Conservation (phyloP, 352 stramenopile species). For the Discostella stelligera region DNA sequence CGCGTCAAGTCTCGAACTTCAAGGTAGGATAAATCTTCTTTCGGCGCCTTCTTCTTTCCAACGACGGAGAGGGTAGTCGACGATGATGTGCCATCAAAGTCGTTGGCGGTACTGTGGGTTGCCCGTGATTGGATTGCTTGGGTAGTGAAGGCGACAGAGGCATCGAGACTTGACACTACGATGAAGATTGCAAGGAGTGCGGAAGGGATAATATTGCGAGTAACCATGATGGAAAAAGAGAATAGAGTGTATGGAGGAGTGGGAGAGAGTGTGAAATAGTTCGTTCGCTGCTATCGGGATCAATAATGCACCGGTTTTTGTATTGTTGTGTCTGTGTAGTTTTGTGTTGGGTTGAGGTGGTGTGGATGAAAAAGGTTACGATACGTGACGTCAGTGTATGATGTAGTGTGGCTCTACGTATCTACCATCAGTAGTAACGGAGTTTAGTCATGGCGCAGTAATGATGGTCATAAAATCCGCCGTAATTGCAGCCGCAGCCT, state of each 20-base stretch:
- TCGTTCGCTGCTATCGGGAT: neutral
- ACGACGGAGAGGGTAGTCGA: slow-evolving; percentile 27
- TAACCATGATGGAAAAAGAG: slow-evolving; percentile 21
- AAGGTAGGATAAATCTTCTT: slow-evolving; percentile 72
- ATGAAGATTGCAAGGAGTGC: slow-evolving; percentile 20
- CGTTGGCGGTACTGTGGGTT: neutral
- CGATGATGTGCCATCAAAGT: slow-evolving; percentile 5
- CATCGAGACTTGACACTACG: slow-evolving; percentile 19
- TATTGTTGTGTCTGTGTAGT: too few species aligned
- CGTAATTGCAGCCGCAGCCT: slow-evolving; percentile 1
- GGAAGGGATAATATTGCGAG: slow-evolving; percentile 17
- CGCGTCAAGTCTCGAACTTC: slow-evolving; percentile 77
- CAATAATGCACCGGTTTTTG: too few species aligned
- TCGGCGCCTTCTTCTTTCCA: slow-evolving; percentile 53
- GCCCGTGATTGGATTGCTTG: slow-evolving; percentile 30
- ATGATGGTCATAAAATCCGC: slow-evolving; percentile 13
- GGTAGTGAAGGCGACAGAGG: slow-evolving; percentile 38
- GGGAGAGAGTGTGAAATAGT: too few species aligned
- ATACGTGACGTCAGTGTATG: too few species aligned
- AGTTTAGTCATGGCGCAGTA: neutral
- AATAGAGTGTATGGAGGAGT: neutral
- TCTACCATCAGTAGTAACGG: too few species aligned
- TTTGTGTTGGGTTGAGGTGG: too few species aligned
- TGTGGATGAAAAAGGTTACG: too few species aligned
- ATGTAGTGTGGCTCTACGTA: too few species aligned